Base-by-base conservation (phyloP, 306 rosid genomes). In the Trifolium subterraneum region DNA sequence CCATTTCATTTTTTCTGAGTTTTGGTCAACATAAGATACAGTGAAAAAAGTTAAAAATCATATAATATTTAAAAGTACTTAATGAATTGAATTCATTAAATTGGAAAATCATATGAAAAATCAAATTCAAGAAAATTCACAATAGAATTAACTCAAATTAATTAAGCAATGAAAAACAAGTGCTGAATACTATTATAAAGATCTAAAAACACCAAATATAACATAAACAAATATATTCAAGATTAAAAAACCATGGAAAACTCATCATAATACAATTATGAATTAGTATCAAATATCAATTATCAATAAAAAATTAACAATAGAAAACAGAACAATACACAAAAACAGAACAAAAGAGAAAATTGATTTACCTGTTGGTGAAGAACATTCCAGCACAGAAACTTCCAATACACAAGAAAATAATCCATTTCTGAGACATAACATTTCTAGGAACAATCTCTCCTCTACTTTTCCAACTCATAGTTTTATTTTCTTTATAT, bases 381-480 rank as follows among this genome's bases (percentile, higher is more conserved):
- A 95, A 92, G 78, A 92, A 58, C 92, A 95, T 77, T 42, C 99
- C 99, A 71, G 86, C 89, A 84, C 95, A 92, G 80, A 95, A 95
- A 81, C 98, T 74, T 74, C 87, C 86, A 10, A 95, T 55, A 84
- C 99, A 95, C 3, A 95, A 89, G 27, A 94, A 84, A 65, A 94
- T 59, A 1, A 90, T 65, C 93, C 93, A 92, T 90, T 87, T 94
- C 68, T 88, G 84, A 0, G 93, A 72, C 70, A 91, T 50, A 18
- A 83, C 22, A 64, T 70, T 87, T 80, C 88, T 92, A 3, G 89
- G 84, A 82, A 95, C 65, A 38, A 84, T 72, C 76, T 88, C 95
- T 62, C 89, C 90, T 74, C 80, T 90, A 90, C 86, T 80, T 78
- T 88, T 94, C 96, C 91, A 88, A 74, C 81, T 84, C 98, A 94